phyloP scores from a whole-genome alignment of 2,329 filamentous ascomycete genomes.

The Penicillium sumatraense region DNA sequence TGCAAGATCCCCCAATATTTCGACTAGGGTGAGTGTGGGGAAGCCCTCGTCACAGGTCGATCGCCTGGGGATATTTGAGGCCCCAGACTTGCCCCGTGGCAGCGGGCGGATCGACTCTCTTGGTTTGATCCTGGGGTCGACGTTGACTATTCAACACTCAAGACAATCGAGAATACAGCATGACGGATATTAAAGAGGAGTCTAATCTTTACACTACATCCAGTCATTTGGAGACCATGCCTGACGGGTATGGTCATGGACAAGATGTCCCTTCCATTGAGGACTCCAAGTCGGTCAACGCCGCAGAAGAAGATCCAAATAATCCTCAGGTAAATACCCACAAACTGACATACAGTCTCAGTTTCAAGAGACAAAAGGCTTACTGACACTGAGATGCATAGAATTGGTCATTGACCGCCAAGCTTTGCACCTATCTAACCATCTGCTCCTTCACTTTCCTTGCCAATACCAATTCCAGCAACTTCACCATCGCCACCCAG shows the following conservation, averaged over 20 bases:
- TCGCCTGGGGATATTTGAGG: background rate
- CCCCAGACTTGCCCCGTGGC: background rate
- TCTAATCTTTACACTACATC: background rate
- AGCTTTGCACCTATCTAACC: constrained; percentile 36
- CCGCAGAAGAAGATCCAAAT: constrained; percentile 13
- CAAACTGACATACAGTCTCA: background rate
- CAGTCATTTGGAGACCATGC: constrained; percentile 14
- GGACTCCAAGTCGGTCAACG: constrained; percentile 4
- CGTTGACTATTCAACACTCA: background rate
- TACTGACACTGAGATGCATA: constrained; percentile 7
- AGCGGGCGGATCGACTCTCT: background rate
- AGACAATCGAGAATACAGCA: background rate
- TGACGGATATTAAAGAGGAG: constrained; percentile 9
- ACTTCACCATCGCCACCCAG: constrained; percentile 43
- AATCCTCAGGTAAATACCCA: constrained; percentile 22
- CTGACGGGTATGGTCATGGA: constrained; percentile 3
- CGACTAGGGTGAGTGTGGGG: constrained; percentile 7
- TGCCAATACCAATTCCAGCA: constrained; percentile 44
- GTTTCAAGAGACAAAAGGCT: background rate
- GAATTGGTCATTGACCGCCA: constrained; percentile 28
- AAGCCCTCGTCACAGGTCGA: background rate
- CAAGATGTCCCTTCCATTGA: background rate
- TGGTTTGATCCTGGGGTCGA: background rate
- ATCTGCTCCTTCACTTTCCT: constrained; percentile 47
- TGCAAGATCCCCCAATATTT: constrained; percentile 1